Conservation (phyloP, 176 grass and related monocot genomes). For the Calamus simplicifolius region DNA sequence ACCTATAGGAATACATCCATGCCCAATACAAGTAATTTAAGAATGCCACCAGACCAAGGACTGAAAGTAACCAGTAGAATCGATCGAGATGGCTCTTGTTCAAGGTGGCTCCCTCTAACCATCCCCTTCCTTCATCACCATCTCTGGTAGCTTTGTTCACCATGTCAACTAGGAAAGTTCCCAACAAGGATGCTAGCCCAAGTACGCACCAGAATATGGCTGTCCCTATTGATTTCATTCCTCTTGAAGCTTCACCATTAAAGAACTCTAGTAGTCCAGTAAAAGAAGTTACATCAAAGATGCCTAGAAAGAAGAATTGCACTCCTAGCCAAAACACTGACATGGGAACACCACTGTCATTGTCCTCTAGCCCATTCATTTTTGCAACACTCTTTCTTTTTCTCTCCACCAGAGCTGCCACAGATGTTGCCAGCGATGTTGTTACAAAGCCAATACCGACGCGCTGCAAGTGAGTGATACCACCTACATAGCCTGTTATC, state of each 20-base stretch:
- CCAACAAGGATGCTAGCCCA: too few species aligned
- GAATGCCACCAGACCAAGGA: constrained; percentile 10
- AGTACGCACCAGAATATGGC: too few species aligned
- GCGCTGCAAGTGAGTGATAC: constrained; percentile 32
- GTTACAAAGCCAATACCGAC: constrained; percentile 37
- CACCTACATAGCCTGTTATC: constrained; percentile 23
- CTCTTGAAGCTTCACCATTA: neutral
- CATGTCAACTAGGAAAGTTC: too few species aligned
- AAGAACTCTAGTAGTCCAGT: constrained; percentile 28
- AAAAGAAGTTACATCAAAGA: constrained; percentile 33
- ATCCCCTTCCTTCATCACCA: constrained; percentile 7
- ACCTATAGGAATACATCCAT: constrained; percentile 53
- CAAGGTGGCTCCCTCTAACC: constrained; percentile 36
- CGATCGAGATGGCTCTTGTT: constrained; percentile 28
- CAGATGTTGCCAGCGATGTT: constrained; percentile 27
- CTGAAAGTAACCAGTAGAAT: constrained; percentile 20
- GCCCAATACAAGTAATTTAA: constrained; percentile 64
- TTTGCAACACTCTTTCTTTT: constrained; percentile 24
- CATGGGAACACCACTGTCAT: constrained; percentile 19
- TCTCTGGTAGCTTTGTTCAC: neutral
- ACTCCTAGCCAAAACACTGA: constrained; percentile 34
- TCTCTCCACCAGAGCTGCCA: constrained; percentile 40
- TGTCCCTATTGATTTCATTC: too few species aligned
- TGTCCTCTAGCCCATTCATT: neutral
- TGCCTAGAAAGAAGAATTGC: constrained; percentile 40